A percentile compares a stretch with the other conserved stretches of the same genome.
These are phyloP conservation scores for Lecanosticta acicola DNA, from an alignment of 2,329 filamentous ascomycete species.

Conservation along the genomic window DNA sequence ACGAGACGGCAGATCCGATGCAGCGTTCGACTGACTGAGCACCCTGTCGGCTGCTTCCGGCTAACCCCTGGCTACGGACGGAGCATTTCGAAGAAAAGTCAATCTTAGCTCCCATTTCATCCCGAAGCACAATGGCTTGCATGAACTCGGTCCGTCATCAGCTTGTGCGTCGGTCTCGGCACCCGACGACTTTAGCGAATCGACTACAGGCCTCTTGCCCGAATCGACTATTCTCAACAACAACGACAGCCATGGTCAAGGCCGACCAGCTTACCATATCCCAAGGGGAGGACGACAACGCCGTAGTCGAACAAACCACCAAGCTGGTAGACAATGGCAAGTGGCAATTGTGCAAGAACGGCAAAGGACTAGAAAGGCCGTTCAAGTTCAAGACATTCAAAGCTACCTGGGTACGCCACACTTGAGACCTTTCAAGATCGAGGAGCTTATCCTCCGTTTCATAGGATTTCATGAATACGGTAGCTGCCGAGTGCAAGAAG, in stretches of 20 bases:
- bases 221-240: constrained; percentile 7
- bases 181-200: neutral
- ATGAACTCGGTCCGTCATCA: neutral
- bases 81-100: neutral
- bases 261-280: constrained; percentile 19
- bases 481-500: constrained; percentile 62
- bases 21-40: no score
- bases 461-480: constrained; percentile 71
- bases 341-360: constrained; percentile 32
- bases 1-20: no score
- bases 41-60: no score
- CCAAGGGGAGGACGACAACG: constrained; percentile 15
- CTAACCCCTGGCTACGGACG: no score
- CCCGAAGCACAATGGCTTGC: neutral
- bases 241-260: constrained; percentile 10
- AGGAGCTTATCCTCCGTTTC: no score
- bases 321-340: constrained; percentile 24
- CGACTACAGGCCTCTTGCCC: neutral
- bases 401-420: constrained; percentile 36
- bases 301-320: constrained; percentile 19
- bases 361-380: constrained; percentile 31
- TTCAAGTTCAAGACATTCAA: constrained; percentile 39
- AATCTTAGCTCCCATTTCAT: neutral
- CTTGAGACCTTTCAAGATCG: no score
- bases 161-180: neutral